Conservation (phyloP, 208 protist genomes). For the Crithidia expoeki region DNA sequence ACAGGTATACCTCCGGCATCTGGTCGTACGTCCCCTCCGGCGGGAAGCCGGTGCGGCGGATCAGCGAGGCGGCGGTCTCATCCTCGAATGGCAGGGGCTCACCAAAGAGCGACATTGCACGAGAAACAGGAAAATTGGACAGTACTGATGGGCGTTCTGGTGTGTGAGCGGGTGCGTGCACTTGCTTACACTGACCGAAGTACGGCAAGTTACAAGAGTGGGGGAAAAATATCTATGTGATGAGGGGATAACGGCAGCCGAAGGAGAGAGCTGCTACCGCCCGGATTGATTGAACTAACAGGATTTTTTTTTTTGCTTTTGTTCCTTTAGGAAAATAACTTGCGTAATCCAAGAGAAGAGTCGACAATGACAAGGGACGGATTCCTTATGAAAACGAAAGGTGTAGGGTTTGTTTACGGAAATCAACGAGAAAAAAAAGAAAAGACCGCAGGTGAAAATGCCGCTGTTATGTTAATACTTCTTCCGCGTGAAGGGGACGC, state of each 20-base stretch:
- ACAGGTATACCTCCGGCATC: constrained; percentile 84
- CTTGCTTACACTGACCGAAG: background rate
- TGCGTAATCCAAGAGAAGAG: background rate
- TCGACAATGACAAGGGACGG: background rate
- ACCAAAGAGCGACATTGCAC: constrained; percentile 84
- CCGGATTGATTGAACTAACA: background rate
- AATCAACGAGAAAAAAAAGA: constrained; percentile 17
- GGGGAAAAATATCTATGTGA: background rate
- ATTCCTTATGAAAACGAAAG: constrained; percentile 3
- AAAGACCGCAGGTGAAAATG: constrained; percentile 7
- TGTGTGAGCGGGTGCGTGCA: background rate
- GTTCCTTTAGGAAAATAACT: background rate
- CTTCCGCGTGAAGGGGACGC: background rate
- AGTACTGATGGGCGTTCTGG: too few species aligned
- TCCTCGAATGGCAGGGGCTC: constrained; percentile 85
- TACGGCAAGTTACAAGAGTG: background rate
- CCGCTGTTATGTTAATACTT: constrained; percentile 11
- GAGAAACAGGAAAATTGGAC: too few species aligned
- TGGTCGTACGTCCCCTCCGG: constrained; percentile 79
- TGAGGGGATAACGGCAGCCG: background rate
- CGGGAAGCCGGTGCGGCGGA: constrained; percentile 82
- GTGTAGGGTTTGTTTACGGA: constrained; percentile 18
- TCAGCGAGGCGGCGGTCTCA: constrained; percentile 87
- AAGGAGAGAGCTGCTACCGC: background rate
- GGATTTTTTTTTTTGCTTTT: background rate